Evolutionary conservation across 805 yeast genomes (phyloP), one percentile per base, ranked within the genome.

Genomic region (Teunomyces panamensis): DNA sequence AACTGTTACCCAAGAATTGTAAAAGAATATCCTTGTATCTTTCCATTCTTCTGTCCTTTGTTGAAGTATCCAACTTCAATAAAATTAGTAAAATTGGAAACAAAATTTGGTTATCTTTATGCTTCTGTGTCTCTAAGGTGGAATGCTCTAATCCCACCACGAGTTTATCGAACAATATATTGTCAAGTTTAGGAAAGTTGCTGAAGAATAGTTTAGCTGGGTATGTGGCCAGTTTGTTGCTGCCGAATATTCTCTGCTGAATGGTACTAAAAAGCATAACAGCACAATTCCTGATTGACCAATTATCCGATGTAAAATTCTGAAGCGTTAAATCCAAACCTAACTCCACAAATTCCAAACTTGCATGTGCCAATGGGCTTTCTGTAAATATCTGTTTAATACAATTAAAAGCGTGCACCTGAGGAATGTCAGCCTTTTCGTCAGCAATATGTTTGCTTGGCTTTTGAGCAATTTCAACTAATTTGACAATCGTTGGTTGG

Each of bases 231-330:
- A 62, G 51, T 46, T 72, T 70, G 39, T 73, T 74, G 10, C 75
- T 78, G 1, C 95, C 95, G 65, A 92, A 91, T 4, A 94, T 59
- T 50, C 92, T 75, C 49, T 84, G 85, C 57, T 89, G 94, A 36
- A 92, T 65, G 0, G 96, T 83, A 0, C 96, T 84, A 62, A 90
- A 92, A 35, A 92, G 73, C 98, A 92, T 94, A 14, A 91, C 86
- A 0, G 96, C 89, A 64, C 97, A 89, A 62, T 92, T 92, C 59
- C 96, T 76, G 26, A 92, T 77, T 0, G 96, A 83, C 98, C 98
- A 92, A 20, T 82, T 72, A 2, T 75, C 69, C 1, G 87, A 80
- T 1, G 79, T 74, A 64, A 92, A 89, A 30, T 83, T 76, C 2
- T 67, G 56, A 37, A 94, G 72, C 0, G 95, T 74, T 16, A 88